These are phyloP conservation scores for Trifolium pratense DNA, from an alignment of 306 rosid genomes.

Conservation along the genomic window DNA sequence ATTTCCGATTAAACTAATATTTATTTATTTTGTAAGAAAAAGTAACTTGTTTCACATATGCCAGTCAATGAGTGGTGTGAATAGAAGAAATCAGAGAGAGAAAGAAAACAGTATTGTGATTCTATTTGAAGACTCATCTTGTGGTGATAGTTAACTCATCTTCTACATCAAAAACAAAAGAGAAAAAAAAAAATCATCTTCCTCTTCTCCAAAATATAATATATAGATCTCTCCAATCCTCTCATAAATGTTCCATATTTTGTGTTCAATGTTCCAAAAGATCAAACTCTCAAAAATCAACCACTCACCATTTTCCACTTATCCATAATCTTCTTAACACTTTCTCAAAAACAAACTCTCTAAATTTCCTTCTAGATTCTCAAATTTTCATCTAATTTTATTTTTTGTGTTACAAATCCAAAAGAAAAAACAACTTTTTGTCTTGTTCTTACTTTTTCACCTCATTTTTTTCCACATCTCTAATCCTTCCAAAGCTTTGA, in stretches of 20 bases:
- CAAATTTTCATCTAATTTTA: slow-evolving; percentile 21
- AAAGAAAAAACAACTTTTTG: slow-evolving; percentile 37
- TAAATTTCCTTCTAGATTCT: slow-evolving; percentile 26
- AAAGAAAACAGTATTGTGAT: slow-evolving; percentile 9
- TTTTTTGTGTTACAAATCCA: slow-evolving; percentile 1
- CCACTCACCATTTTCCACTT: slow-evolving; percentile 30
- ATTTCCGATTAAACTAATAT: too few relatives aligned
- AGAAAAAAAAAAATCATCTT: slow-evolving; percentile 31
- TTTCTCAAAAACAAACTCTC: slow-evolving; percentile 7
- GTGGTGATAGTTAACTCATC: slow-evolving; percentile 45
- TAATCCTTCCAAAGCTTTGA: slow-evolving; percentile 16
- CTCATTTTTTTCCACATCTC: neutral
- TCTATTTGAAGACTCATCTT: slow-evolving; percentile 58
- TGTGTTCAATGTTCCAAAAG: neutral
- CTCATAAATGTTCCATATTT: neutral
- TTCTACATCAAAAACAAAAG: neutral
- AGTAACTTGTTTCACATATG: neutral
- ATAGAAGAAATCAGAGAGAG: slow-evolving; percentile 16
- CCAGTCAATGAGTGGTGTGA: neutral
- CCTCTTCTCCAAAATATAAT: slow-evolving; percentile 33
- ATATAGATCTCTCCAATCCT: slow-evolving; percentile 19
- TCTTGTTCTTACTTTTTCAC: slow-evolving; percentile 33
- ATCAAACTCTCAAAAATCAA: slow-evolving; percentile 6
- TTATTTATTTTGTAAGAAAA: neutral
- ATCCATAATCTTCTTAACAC: neutral